These are phyloP conservation scores for Tripterygium wilfordii DNA, from an alignment of 177 flowering plant genomes.

Conservation along the genomic window DNA sequence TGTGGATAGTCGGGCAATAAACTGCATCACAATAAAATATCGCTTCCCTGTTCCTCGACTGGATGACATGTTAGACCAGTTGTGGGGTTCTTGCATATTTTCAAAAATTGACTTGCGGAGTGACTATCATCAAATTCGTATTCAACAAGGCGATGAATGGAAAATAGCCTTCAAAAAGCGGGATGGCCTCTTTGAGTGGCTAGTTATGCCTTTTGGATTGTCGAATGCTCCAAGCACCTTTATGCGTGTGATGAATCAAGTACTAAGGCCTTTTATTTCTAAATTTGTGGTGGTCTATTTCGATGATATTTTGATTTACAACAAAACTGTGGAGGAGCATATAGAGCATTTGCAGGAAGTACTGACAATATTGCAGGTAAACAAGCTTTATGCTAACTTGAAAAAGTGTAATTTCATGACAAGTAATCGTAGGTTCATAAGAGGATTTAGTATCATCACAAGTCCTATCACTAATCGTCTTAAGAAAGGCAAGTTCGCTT, in stretches of 20 bases:
- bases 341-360: background rate
- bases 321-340: background rate
- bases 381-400: background rate
- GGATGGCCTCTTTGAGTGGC: background rate
- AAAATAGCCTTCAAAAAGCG: constrained; percentile 7
- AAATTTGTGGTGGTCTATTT: background rate
- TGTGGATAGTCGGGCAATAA: background rate
- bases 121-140: background rate
- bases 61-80: too few relatives aligned
- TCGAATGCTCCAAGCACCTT: too few relatives aligned
- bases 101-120: background rate
- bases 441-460: too few relatives aligned
- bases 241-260: background rate
- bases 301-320: background rate
- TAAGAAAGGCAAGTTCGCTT: background rate
- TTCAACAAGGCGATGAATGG: constrained; percentile 3
- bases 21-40: background rate
- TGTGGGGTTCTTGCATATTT: background rate
- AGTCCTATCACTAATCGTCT: too few relatives aligned
- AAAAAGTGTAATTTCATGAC: background rate
- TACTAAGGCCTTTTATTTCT: background rate
- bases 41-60: background rate
- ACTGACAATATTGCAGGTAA: background rate
- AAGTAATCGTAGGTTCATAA: too few relatives aligned
- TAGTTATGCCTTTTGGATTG: too few relatives aligned